Percentiles rank a stretch among this genome's conserved stretches.
Evolutionary conservation across 2,329 filamentous ascomycete genomes (phyloP).

Genomic region (Neoscytalidium dimidiatum): DNA sequence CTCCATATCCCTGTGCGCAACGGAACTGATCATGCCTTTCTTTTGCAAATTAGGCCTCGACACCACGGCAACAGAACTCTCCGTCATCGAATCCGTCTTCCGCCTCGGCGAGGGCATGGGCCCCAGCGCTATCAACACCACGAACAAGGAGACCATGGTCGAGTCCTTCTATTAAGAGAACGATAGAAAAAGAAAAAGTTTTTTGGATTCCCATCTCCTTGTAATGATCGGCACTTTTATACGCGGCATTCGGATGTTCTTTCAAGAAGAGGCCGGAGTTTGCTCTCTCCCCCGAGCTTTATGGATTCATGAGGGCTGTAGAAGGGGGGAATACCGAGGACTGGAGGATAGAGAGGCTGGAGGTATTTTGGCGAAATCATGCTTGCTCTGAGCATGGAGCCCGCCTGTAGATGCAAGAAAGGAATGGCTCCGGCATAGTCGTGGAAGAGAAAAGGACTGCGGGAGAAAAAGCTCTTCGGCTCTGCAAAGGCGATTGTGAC

Average conservation of each 20-base stretch:
- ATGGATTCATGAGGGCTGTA: too few relatives aligned
- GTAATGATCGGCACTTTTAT: neutral
- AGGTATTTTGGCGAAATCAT: neutral
- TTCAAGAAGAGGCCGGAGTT: too few relatives aligned
- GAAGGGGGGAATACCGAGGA: too few relatives aligned
- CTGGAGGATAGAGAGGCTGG: too few relatives aligned
- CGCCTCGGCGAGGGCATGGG: conserved; percentile 82
- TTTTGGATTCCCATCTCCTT: neutral
- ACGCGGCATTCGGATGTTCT: neutral
- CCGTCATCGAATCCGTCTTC: conserved; percentile 95
- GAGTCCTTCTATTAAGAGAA: conserved; percentile 99
- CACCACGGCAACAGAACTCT: conserved; percentile 95
- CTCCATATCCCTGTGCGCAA: neutral
- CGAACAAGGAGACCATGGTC: conserved; percentile 96
- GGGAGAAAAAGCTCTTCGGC: neutral
- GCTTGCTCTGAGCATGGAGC: too few relatives aligned
- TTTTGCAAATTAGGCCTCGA: conserved; percentile 65
- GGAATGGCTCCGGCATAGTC: too few relatives aligned
- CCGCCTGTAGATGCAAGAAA: too few relatives aligned
- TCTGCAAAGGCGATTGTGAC: neutral
- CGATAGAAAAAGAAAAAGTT: too few relatives aligned
- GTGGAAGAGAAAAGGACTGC: neutral
- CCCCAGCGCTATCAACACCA: conserved; percentile 75
- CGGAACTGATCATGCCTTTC: neutral
- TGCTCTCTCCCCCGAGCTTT: too few relatives aligned